Conservation (phyloP, 495 filamentous ascomycete genomes). For the Penicillium ucsense region DNA sequence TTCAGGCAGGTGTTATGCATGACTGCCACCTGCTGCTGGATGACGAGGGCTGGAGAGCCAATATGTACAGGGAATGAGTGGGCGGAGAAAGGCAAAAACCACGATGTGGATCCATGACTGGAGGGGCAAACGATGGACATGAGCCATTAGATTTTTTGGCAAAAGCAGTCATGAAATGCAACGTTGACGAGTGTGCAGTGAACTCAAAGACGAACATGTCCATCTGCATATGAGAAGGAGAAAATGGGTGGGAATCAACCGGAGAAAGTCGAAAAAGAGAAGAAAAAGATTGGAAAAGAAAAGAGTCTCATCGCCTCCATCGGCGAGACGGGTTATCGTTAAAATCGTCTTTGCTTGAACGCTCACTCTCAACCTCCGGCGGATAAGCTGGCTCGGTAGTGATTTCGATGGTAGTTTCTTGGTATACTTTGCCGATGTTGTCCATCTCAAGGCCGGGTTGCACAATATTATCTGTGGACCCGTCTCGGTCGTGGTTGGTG, state of each 20-base stretch:
- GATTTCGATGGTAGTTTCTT: slow-evolving; percentile 38
- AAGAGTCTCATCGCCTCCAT: slow-evolving; percentile 19
- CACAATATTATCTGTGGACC: slow-evolving; percentile 34
- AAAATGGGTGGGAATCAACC: background rate
- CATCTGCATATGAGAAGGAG: background rate
- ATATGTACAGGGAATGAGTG: no score
- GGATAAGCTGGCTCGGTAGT: slow-evolving; percentile 31
- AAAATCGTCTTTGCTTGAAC: slow-evolving; percentile 26
- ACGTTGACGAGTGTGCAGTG: no score
- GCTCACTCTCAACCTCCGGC: slow-evolving; percentile 15
- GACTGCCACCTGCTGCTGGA: no score
- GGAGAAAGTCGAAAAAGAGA: background rate
- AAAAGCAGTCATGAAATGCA: no score
- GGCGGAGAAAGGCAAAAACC: no score
- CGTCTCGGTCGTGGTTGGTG: slow-evolving; percentile 18
- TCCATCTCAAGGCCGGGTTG: slow-evolving; percentile 24
- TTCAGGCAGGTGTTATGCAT: no score
- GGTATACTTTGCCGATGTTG: slow-evolving; percentile 34
- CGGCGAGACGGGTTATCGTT: slow-evolving; percentile 11
- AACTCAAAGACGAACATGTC: no score
- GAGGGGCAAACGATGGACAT: no score
- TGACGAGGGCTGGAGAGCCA: no score
- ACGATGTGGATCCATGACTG: no score
- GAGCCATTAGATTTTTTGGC: no score
- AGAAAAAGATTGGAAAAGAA: background rate